Evolutionary conservation across 805 yeast genomes (phyloP).

Genomic region (Candida adriatica): DNA sequence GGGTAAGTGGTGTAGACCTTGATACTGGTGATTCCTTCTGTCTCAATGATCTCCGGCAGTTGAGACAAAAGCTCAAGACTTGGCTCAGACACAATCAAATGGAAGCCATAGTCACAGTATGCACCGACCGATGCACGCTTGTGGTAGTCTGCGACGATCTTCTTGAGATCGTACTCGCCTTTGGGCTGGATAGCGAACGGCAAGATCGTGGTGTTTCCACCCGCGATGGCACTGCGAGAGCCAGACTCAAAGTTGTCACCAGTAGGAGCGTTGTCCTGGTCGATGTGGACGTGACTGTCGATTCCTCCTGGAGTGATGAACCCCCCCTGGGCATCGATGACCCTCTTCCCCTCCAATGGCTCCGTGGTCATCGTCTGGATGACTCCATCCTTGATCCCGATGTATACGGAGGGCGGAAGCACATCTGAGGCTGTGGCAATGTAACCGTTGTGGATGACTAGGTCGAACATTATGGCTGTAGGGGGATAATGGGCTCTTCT

Average conservation of each 20-base stretch:
- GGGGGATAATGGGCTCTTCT: not conserved
- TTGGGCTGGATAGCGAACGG: conserved; percentile 40
- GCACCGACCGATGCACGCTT: conserved; percentile 25
- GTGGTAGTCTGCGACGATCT: conserved; percentile 28
- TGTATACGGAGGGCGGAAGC: conserved; percentile 30
- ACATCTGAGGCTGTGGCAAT: conserved; percentile 27
- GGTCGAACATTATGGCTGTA: conserved; percentile 10
- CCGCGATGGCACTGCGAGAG: conserved; percentile 39
- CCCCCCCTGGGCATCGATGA: conserved; percentile 41
- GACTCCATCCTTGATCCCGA: conserved; percentile 35
- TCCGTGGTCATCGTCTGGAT: conserved; percentile 30
- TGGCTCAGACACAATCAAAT: conserved; percentile 36
- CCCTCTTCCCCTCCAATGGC: conserved; percentile 20
- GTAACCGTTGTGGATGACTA: conserved; percentile 26
- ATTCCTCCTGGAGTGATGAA: conserved; percentile 46
- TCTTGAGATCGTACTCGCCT: conserved; percentile 23
- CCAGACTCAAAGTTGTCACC: conserved; percentile 41
- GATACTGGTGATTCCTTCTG: conserved; percentile 18
- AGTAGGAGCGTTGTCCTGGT: conserved; percentile 34
- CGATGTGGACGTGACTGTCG: conserved; percentile 43
- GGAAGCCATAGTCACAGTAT: conserved; percentile 44
- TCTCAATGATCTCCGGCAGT: conserved; percentile 28
- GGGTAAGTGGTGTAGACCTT: conserved; percentile 40
- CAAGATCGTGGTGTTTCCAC: conserved; percentile 44
- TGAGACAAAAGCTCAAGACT: conserved; percentile 25